Percentiles rank a stretch among this genome's conserved stretches.
These are phyloP conservation scores for Ogataea pignaliae DNA, from an alignment of 805 yeast genomes.

Conservation along the genomic window DNA sequence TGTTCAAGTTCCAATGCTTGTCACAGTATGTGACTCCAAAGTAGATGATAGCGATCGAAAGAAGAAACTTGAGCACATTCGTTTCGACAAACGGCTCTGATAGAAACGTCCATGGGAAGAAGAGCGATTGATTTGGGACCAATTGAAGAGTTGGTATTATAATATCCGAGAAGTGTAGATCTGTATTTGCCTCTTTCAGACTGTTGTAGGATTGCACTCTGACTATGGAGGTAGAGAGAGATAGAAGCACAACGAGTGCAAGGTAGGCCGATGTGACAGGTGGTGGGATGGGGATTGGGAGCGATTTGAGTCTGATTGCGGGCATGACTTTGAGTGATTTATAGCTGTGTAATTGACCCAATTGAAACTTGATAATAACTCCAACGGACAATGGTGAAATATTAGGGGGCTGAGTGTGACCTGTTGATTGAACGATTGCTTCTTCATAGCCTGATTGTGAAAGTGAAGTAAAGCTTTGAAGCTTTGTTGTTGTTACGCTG, in stretches of 20 bases:
- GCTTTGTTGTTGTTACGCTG: too few relatives aligned
- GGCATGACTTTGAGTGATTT: constrained; percentile 10
- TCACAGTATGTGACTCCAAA: constrained; percentile 44
- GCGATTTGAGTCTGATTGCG: constrained; percentile 10
- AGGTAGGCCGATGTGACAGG: constrained; percentile 44
- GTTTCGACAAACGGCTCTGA: constrained; percentile 65
- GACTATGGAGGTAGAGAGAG: constrained; percentile 38
- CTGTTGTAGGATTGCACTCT: constrained; percentile 34
- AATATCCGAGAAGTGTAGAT: constrained; percentile 36
- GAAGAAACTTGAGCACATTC: constrained; percentile 39
- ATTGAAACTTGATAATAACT: background rate
- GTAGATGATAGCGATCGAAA: constrained; percentile 35
- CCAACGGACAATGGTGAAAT: too few relatives aligned
- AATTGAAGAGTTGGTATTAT: constrained; percentile 53
- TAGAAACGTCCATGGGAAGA: constrained; percentile 60
- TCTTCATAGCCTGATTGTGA: too few relatives aligned
- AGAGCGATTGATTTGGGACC: constrained; percentile 52
- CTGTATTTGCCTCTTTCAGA: constrained; percentile 16
- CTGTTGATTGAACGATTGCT: too few relatives aligned
- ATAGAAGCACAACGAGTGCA: constrained; percentile 34
- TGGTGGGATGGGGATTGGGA: constrained; percentile 31
- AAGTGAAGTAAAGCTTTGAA: too few relatives aligned
- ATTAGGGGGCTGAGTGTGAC: too few relatives aligned
- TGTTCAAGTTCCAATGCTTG: constrained; percentile 39
- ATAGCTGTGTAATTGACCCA: background rate